Conservation (phyloP, 495 filamentous ascomycete species). For the Neurospora sp. region DNA sequence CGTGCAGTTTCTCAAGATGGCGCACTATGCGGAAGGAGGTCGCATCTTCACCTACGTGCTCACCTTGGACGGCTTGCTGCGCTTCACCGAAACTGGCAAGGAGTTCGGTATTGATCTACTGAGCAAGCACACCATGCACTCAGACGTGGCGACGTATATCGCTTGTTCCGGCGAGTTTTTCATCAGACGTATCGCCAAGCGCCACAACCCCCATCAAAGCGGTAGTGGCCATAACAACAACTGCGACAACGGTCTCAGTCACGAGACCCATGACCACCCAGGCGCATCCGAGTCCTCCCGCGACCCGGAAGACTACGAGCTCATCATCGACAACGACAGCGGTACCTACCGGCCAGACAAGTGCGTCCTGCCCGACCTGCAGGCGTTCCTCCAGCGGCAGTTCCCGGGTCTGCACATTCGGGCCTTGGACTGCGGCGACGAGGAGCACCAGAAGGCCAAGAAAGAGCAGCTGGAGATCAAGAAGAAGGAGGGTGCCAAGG, state of each 20-base stretch:
- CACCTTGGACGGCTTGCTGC: conserved; percentile 72
- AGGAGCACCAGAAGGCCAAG: conserved; percentile 48
- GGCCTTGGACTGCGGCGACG: conserved; percentile 61
- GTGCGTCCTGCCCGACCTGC: conserved; percentile 57
- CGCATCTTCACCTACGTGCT: conserved; percentile 88
- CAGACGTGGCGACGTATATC: conserved; percentile 79
- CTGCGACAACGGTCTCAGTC: conserved; percentile 7
- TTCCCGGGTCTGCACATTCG: conserved; percentile 65
- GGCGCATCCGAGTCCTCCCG: conserved; percentile 22
- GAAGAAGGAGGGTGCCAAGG: conserved; percentile 48
- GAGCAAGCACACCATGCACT: conserved; percentile 93
- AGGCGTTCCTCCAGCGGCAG: conserved; percentile 54
- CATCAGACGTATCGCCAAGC: conserved; percentile 49
- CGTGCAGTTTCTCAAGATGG: conserved; percentile 73
- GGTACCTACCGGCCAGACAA: conserved; percentile 87
- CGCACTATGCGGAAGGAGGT: conserved; percentile 73
- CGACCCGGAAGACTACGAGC: conserved; percentile 64
- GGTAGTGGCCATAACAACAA: background rate
- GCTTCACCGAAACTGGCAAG: conserved; percentile 90
- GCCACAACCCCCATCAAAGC: background rate
- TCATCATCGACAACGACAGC: conserved; percentile 90
- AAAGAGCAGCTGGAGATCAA: conserved; percentile 39
- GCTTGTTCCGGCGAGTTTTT: conserved; percentile 92
- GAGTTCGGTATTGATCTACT: conserved; percentile 89
- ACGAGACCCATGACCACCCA: conserved; percentile 14